Evolutionary conservation across 2,329 filamentous ascomycete genomes (phyloP), one percentile per base, ranked within the genome.

Genomic region (Pseudogymnoascus sp.): DNA sequence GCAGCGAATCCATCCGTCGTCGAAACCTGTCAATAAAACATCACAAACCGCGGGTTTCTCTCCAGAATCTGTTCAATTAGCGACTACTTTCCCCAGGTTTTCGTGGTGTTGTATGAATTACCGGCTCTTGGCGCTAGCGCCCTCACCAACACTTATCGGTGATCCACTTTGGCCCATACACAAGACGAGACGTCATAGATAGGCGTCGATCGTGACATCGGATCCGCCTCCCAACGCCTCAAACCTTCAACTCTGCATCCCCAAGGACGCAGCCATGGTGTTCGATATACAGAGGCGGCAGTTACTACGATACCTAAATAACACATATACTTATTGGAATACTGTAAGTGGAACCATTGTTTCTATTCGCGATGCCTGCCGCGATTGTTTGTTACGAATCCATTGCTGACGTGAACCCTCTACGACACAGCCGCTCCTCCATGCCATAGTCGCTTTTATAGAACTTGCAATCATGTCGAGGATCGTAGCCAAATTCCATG

Each of bases 391-490:
- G 50, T 58, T 37, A 60, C 50, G 60, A 60, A 65, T 60, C 11
- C 50, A 36, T 40, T 44, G n/a, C 31, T 33, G 21, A 36, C 29
- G 9, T 21, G 44, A 26, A 17, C 37, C n/a, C 39, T 29, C 36
- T 50, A 24, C 6, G 58, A 11, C 67, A 66, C 74, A 97, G 94
- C 93, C 94, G 70, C 80, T 97, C 61, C 79, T 97, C 62, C 92
- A 97, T 78, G 81, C 86, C 63, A 79, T 95, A 70, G 83, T 97
- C 65, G 89, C 96, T 74, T 74, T 97, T 47, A 82, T 96, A 76
- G 89, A 99, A 77, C 90, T 97, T 85, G 86, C 85, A 63, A 86
- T 96, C 74, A 84, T 93, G 65, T 89, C 88, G 67, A 83, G 94
- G 66, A 79, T 99, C 61, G 86, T 87, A 50, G 84, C 90, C 69